Conservation (phyloP, 257 asterid species). For the Solanum pennellii region DNA sequence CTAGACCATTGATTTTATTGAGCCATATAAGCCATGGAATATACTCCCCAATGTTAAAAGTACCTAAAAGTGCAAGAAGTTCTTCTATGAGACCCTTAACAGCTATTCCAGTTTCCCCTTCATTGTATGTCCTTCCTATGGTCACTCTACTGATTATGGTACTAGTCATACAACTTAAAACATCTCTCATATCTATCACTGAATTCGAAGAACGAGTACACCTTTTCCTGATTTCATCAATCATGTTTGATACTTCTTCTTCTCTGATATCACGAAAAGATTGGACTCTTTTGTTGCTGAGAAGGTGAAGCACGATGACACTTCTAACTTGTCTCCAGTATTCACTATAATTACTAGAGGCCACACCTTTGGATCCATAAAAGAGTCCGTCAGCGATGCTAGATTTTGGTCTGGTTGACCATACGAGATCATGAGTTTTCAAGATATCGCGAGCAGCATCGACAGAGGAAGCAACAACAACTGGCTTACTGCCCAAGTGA, state of each 20-base stretch:
- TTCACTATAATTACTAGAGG: background rate
- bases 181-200: constrained; percentile 19
- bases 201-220: background rate
- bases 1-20: background rate
- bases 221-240: background rate
- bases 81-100: constrained; percentile 2
- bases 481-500: constrained; percentile 16
- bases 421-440: constrained; percentile 29
- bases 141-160: constrained; percentile 29
- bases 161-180: constrained; percentile 9
- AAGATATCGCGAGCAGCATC: constrained; percentile 5
- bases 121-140: constrained; percentile 25
- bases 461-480: constrained; percentile 16
- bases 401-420: constrained; percentile 9
- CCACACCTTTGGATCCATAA: background rate
- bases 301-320: background rate
- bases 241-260: background rate
- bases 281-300: constrained; percentile 1
- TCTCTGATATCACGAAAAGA: background rate
- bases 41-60: constrained; percentile 1
- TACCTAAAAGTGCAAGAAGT: background rate
- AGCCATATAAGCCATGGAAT: background rate
- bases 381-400: background rate
- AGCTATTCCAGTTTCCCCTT: constrained; percentile 19
- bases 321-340: constrained; percentile 9